These are phyloP conservation scores for Paraleonurus japonicus DNA, from an alignment of 257 asterid species.

Conservation along the genomic window DNA sequence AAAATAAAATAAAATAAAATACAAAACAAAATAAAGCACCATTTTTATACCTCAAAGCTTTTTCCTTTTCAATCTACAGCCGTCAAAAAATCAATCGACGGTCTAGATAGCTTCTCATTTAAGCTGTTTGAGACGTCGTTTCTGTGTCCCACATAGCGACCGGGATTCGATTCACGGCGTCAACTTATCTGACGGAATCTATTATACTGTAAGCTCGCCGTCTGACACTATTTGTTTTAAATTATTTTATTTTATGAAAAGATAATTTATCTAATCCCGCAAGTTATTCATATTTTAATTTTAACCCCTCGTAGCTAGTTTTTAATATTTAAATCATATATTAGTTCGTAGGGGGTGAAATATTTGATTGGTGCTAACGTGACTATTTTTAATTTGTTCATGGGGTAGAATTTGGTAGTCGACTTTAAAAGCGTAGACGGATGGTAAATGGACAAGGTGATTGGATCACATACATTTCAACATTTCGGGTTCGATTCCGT, in stretches of 20 bases:
- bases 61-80: slow-evolving; percentile 28
- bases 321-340: too few species aligned
- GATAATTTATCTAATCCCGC: too few species aligned
- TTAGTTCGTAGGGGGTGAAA: too few species aligned
- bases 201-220: slow-evolving; percentile 20
- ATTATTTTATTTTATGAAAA: not conserved
- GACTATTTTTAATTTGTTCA: too few species aligned
- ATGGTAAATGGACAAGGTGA: too few species aligned
- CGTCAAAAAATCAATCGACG: slow-evolving; percentile 40
- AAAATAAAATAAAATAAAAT: slow-evolving; percentile 7
- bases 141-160: slow-evolving; percentile 27
- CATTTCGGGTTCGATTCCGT: too few species aligned
- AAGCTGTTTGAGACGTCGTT: slow-evolving; percentile 36
- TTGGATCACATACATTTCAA: too few species aligned
- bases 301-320: too few species aligned
- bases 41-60: slow-evolving; percentile 46
- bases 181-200: slow-evolving; percentile 40
- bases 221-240: not conserved
- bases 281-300: too few species aligned
- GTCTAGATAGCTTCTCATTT: slow-evolving; percentile 32
- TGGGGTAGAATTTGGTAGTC: too few species aligned
- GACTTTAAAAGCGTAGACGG: too few species aligned
- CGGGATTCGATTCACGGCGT: slow-evolving; percentile 40
- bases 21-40: slow-evolving; percentile 28
- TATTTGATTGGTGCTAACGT: too few species aligned